Percentiles rank a stretch among this genome's conserved stretches.
Conservation (phyloP, 495 filamentous ascomycete genomes). For the Friedmanniomyces simplex region DNA sequence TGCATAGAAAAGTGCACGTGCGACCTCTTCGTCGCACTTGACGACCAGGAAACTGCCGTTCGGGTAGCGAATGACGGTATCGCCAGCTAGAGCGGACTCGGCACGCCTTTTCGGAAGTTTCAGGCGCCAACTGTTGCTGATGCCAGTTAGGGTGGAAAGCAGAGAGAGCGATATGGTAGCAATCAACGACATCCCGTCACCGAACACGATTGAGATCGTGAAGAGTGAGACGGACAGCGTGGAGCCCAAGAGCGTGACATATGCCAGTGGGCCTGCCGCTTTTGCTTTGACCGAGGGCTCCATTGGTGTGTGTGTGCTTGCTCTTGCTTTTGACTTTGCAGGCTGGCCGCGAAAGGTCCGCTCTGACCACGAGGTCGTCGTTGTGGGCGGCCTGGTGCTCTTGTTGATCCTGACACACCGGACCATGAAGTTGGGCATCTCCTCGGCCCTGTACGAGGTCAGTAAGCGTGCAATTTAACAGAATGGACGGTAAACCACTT, state of each 20-base stretch:
- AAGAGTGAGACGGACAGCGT: constrained; percentile 32
- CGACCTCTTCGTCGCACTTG: constrained; percentile 31
- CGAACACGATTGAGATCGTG: constrained; percentile 26
- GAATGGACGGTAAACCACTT: constrained; percentile 12
- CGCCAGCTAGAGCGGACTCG: constrained; percentile 16
- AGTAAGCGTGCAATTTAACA: no score
- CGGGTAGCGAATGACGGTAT: constrained; percentile 33
- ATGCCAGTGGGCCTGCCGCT: constrained; percentile 30
- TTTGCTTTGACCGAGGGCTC: constrained; percentile 24
- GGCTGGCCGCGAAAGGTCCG: neutral
- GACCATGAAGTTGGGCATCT: constrained; percentile 18
- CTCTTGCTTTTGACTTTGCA: neutral
- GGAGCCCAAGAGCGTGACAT: constrained; percentile 31
- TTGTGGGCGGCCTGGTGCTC: constrained; percentile 2
- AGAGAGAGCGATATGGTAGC: constrained; percentile 36
- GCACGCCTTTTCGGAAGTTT: constrained; percentile 22
- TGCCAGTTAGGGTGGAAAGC: constrained; percentile 36
- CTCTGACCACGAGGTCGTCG: neutral
- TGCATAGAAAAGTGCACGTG: constrained; percentile 33
- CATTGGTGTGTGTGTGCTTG: neutral
- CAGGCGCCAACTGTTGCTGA: constrained; percentile 35
- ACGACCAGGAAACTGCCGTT: constrained; percentile 34
- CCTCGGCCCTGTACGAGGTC: no score
- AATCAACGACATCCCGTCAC: constrained; percentile 36
- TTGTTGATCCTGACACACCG: constrained; percentile 35